These are phyloP conservation scores for Babesia bigemina DNA, from an alignment of 169 alveolate genomes.

Conservation along the genomic window DNA sequence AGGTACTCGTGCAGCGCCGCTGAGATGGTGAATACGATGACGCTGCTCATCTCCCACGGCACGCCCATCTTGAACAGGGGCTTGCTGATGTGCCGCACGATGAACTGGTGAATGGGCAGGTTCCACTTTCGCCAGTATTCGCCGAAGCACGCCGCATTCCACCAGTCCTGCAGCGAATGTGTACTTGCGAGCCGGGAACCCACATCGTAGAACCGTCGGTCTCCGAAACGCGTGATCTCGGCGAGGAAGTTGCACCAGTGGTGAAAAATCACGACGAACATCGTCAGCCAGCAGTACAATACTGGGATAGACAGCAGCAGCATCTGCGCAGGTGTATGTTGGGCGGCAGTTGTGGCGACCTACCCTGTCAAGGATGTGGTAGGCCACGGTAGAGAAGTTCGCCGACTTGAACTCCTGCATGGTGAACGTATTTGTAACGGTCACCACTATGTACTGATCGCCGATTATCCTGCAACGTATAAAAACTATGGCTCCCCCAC, in stretches of 20 bases:
- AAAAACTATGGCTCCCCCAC: neutral
- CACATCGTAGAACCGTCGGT: conserved; percentile 88
- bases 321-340: conserved; percentile 61
- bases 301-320: conserved; percentile 89
- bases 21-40: conserved; percentile 83
- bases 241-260: conserved; percentile 90
- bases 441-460: conserved; percentile 87
- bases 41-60: conserved; percentile 72
- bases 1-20: conserved; percentile 89
- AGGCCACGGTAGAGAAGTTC: conserved; percentile 52
- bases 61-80: conserved; percentile 87
- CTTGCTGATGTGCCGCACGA: conserved; percentile 90
- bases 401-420: conserved; percentile 82
- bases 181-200: conserved; percentile 7
- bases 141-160: conserved; percentile 90
- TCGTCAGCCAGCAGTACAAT: conserved; percentile 90
- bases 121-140: conserved; percentile 94
- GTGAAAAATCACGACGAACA: conserved; percentile 90
- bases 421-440: conserved; percentile 85
- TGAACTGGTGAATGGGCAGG: conserved; percentile 92
- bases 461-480: conserved; percentile 73
- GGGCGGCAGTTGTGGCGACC: neutral
- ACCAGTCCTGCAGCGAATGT: conserved; percentile 85
- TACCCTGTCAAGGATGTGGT: conserved; percentile 68
- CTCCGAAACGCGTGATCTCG: conserved; percentile 93